A percentile compares a stretch with the other conserved stretches of the same genome.
These are phyloP conservation scores for Porpolomopsis calyptriformis DNA, from an alignment of 768 basidiomycete genomes.

Conservation along the genomic window DNA sequence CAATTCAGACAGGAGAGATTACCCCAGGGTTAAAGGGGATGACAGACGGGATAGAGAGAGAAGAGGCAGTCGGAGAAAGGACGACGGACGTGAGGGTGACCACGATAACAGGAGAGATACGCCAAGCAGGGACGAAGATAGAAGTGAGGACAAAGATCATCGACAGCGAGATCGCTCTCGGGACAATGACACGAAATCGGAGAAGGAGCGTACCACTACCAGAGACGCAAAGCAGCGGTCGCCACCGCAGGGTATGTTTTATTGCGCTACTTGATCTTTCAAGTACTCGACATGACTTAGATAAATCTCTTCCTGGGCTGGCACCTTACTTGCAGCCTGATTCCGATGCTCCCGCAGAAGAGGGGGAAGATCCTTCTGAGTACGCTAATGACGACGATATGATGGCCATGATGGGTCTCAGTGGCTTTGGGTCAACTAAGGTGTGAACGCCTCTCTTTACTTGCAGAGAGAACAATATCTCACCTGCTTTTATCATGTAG, in stretches of 20 bases:
- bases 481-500: constrained; percentile 28
- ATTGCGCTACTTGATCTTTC: not conserved
- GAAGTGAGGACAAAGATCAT: constrained; percentile 11
- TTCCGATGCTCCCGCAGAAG: constrained; percentile 29
- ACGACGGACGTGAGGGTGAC: constrained; percentile 20
- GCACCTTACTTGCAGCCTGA: constrained; percentile 19
- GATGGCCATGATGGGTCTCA: constrained; percentile 85
- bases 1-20: constrained; percentile 28
- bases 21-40: constrained; percentile 32
- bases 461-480: not conserved
- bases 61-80: constrained; percentile 20
- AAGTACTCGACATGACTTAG: not conserved
- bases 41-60: constrained; percentile 32
- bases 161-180: not conserved
- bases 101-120: constrained; percentile 28
- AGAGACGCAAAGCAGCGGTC: constrained; percentile 7
- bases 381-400: constrained; percentile 67
- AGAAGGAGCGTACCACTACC: not conserved
- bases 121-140: constrained; percentile 25
- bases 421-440: constrained; percentile 84
- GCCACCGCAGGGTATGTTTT: constrained; percentile 7
- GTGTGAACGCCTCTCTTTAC: constrained; percentile 27
- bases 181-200: not conserved
- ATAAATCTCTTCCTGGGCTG: constrained; percentile 6
- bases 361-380: constrained; percentile 27